A percentile compares a stretch with the other conserved stretches of the same genome.
Conservation (phyloP, 164 flowering plant species). For the Dillenia turbinata region DNA sequence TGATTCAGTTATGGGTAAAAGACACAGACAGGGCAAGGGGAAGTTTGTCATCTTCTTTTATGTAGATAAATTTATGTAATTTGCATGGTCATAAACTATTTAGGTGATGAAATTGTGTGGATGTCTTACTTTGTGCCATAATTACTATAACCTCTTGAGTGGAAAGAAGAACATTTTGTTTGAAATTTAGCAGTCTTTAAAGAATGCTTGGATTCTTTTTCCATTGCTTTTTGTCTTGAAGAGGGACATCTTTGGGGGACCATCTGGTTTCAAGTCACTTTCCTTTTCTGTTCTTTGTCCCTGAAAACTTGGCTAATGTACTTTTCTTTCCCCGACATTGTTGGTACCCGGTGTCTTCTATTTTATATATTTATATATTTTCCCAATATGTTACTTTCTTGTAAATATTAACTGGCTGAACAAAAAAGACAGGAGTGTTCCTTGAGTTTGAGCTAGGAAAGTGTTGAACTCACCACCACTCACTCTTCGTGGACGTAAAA, state of each 20-base stretch:
- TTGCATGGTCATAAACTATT: too few relatives aligned
- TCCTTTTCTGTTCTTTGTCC: conserved; percentile 36
- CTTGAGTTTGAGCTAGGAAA: conserved; percentile 13
- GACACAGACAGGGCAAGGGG: too few relatives aligned
- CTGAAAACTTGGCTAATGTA: conserved; percentile 33
- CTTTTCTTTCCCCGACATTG: conserved; percentile 39
- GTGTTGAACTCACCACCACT: conserved; percentile 26
- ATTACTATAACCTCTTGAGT: neutral
- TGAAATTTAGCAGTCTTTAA: neutral
- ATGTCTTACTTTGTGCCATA: neutral
- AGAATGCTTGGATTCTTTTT: neutral
- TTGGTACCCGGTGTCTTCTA: conserved; percentile 45
- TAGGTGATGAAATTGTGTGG: too few relatives aligned
- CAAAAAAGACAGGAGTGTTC: conserved; percentile 16
- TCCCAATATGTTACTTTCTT: conserved; percentile 9
- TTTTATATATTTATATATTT: conserved; percentile 18
- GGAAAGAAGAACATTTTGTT: neutral
- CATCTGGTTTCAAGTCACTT: conserved; percentile 39
- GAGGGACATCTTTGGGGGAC: conserved; percentile 31
- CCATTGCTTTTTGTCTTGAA: conserved; percentile 15
- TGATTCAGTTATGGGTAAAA: neutral
- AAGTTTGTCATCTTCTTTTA: too few relatives aligned
- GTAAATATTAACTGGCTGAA: conserved; percentile 19
- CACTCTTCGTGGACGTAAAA: conserved; percentile 37
- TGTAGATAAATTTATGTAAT: too few relatives aligned